Conservation (phyloP, 2,329 filamentous ascomycete species). For the Venturia aucupariae region DNA sequence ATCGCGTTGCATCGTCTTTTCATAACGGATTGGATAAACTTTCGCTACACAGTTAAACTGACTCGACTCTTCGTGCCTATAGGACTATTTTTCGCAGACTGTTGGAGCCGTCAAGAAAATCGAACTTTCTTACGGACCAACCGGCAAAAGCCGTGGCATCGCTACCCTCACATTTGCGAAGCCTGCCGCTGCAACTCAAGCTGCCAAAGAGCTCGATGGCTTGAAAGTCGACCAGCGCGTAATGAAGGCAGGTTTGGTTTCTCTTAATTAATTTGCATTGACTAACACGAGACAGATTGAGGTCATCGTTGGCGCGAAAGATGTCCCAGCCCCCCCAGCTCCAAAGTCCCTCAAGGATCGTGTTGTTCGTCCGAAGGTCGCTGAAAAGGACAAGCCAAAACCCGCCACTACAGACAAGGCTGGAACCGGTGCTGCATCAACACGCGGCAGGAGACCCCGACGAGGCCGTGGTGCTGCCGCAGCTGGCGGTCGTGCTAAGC, state of each 20-base stretch:
- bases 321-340: constrained; percentile 56
- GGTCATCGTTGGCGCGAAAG: constrained; percentile 72
- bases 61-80: constrained; percentile 50
- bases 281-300: constrained; percentile 56
- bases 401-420: constrained; percentile 56
- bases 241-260: constrained; percentile 64
- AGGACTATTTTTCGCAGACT: constrained; percentile 92
- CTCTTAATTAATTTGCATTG: constrained; percentile 15
- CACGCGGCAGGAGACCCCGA: constrained; percentile 21
- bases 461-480: constrained; percentile 16
- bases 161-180: constrained; percentile 82
- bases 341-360: constrained; percentile 77
- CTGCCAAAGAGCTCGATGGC: constrained; percentile 75
- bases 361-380: constrained; percentile 52
- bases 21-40: not conserved
- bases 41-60: constrained; percentile 48
- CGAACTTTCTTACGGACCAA: constrained; percentile 85
- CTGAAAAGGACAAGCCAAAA: constrained; percentile 56
- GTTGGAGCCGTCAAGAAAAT: constrained; percentile 87
- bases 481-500: constrained; percentile 45
- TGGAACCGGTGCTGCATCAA: constrained; percentile 27
- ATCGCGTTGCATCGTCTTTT: constrained; percentile 11
- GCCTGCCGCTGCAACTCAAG: constrained; percentile 72
- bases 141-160: constrained; percentile 83
- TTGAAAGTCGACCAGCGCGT: constrained; percentile 81